phyloP scores from a whole-genome alignment of 306 rosid species.

The Echinosophora koreensis region DNA sequence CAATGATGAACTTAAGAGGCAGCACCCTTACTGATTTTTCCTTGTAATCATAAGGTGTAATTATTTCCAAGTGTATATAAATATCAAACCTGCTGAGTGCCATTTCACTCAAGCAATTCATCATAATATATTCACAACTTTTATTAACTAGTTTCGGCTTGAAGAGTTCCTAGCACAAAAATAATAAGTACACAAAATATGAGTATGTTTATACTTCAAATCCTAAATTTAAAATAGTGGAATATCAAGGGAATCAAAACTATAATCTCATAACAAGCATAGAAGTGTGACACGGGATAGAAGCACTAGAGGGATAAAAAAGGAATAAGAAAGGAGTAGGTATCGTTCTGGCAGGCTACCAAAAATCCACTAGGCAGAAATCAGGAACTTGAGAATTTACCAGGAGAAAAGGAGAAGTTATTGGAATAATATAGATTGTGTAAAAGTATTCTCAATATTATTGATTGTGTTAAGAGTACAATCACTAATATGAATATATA shows the following conservation, averaged over 20 bases:
- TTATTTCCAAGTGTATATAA: no score
- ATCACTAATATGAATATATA: no score
- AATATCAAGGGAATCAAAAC: conserved; percentile 24
- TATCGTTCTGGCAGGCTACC: conserved; percentile 21
- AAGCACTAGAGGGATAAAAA: not conserved
- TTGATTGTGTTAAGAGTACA: no score
- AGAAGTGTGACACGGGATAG: not conserved
- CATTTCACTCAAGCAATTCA: no score
- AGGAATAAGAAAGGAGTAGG: not conserved
- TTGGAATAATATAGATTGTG: not conserved
- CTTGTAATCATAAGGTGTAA: no score
- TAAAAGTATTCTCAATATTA: no score
- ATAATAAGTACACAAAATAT: conserved; percentile 16
- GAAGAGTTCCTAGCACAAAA: no score
- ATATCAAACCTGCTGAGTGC: no score
- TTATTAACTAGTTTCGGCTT: not conserved
- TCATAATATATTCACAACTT: no score
- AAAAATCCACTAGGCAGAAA: conserved; percentile 18
- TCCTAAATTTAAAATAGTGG: not conserved
- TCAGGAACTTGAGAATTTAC: conserved; percentile 18
- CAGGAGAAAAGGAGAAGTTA: not conserved
- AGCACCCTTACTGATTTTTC: no score
- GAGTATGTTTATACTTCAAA: not conserved
- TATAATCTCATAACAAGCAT: conserved; percentile 18
- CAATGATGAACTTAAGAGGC: no score